phyloP scores from a whole-genome alignment of 2,329 filamentous ascomycete genomes.

The Diplocarpon mali region DNA sequence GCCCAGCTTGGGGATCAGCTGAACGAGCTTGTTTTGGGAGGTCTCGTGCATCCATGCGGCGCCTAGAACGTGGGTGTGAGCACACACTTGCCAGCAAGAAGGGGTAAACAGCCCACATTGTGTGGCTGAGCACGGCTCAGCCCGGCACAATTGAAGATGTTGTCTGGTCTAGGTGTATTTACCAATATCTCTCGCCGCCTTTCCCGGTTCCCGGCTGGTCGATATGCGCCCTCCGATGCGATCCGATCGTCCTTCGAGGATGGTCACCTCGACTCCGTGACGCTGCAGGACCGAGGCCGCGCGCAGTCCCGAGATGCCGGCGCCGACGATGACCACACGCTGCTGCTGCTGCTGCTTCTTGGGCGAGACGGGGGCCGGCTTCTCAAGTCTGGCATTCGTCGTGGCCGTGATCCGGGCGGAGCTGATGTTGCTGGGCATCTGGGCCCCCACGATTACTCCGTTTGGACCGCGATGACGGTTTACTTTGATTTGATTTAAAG shows the following conservation, averaged over 20 bases:
- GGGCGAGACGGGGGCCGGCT: slow-evolving; percentile 2
- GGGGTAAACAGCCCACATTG: slow-evolving; percentile 26
- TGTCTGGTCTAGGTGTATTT: slow-evolving; percentile 28
- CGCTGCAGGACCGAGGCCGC: slow-evolving; percentile 44
- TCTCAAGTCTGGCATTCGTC: slow-evolving; percentile 12
- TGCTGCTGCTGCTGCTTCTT: slow-evolving; percentile 28
- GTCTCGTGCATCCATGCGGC: slow-evolving; percentile 37
- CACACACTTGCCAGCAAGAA: slow-evolving; percentile 16
- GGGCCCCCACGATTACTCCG: slow-evolving; percentile 13
- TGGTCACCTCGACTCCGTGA: slow-evolving; percentile 41
- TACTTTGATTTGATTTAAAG: slow-evolving; percentile 24
- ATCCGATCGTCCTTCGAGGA: slow-evolving; percentile 41
- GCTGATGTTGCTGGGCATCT: slow-evolving; percentile 7
- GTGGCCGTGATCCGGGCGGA: slow-evolving; percentile 1
- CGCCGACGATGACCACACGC: slow-evolving; percentile 41
- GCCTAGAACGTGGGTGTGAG: slow-evolving; percentile 25
- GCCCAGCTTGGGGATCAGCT: slow-evolving; percentile 31
- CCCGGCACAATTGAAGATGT: slow-evolving; percentile 26
- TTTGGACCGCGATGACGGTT: slow-evolving; percentile 17
- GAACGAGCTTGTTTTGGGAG: slow-evolving; percentile 33
- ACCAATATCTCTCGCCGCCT: slow-evolving; percentile 30
- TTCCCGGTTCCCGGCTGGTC: slow-evolving; percentile 29
- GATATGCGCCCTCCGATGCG: slow-evolving; percentile 40
- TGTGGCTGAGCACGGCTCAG: slow-evolving; percentile 21
- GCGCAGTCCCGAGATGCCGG: slow-evolving; percentile 44